Percentiles rank a stretch among this genome's conserved stretches.
Evolutionary conservation across 2,329 filamentous ascomycete species (phyloP).

Genomic region (Venturia oleaginea): DNA sequence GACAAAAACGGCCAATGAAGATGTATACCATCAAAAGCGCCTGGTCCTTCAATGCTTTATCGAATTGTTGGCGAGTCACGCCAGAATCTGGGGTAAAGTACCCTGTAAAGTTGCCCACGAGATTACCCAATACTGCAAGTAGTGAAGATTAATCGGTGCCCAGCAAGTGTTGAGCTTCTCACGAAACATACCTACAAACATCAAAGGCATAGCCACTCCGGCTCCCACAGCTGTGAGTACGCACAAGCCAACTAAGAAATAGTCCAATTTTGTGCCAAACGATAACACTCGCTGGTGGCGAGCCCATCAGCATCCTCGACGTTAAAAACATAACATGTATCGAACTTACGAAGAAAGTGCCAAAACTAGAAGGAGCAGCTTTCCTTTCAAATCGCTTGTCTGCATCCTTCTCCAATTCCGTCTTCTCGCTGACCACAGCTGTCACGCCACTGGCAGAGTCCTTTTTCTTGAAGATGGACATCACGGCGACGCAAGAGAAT

Average conservation of each 20-base stretch:
- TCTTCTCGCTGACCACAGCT: neutral
- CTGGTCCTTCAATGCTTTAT: constrained; percentile 39
- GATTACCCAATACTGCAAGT: constrained; percentile 44
- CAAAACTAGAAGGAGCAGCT: neutral
- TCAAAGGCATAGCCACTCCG: constrained; percentile 19
- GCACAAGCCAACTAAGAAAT: constrained; percentile 21
- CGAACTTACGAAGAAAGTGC: neutral
- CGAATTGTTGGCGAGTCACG: constrained; percentile 40
- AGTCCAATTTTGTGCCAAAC: constrained; percentile 27
- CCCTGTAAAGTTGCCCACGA: constrained; percentile 46
- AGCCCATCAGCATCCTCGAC: neutral
- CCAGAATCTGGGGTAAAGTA: constrained; percentile 41
- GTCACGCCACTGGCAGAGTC: neutral
- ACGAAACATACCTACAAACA: constrained; percentile 7
- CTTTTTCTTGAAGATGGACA: neutral
- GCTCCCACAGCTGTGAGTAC: constrained; percentile 26
- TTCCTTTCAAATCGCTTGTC: neutral
- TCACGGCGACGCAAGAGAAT: neutral
- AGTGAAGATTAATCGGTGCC: constrained; percentile 35
- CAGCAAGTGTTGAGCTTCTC: neutral
- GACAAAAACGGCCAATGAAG: constrained; percentile 44
- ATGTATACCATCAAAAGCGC: constrained; percentile 49
- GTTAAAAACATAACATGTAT: neutral
- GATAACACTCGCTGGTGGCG: constrained; percentile 24
- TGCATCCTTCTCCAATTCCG: neutral